Conservation (phyloP, 1,139 yeast genomes). For the Suhomyces panamericanus region DNA sequence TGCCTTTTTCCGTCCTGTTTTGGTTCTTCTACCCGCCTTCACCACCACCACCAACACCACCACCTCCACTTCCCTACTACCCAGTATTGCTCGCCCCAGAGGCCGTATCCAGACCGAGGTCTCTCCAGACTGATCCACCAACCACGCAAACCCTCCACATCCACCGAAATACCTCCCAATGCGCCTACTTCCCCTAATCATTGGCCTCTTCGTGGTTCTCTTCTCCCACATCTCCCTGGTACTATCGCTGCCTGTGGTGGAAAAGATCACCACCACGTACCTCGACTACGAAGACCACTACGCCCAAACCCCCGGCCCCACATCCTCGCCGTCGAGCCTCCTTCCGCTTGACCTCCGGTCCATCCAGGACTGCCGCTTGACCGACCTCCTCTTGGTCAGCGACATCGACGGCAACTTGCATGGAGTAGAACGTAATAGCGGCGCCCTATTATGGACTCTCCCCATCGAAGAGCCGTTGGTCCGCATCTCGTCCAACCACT, state of each 20-base stretch:
- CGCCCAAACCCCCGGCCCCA: slow-evolving; percentile 6
- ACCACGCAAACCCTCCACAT: not conserved
- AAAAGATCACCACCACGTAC: slow-evolving; percentile 21
- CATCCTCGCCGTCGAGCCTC: slow-evolving; percentile 14
- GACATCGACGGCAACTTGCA: slow-evolving; percentile 89
- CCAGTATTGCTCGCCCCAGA: too few species aligned
- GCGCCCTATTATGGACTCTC: slow-evolving; percentile 77
- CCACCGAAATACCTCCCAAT: not conserved
- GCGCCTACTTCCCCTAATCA: slow-evolving; percentile 10
- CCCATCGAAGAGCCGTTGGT: slow-evolving; percentile 54
- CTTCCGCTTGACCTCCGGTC: slow-evolving; percentile 41
- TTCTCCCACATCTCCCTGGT: slow-evolving; percentile 8
- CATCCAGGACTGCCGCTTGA: slow-evolving; percentile 56
- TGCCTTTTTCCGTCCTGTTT: too few species aligned
- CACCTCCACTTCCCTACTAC: too few species aligned
- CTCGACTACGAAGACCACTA: slow-evolving; percentile 9
- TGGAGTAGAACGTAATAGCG: slow-evolving; percentile 76
- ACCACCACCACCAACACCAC: too few species aligned
- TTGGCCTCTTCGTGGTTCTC: slow-evolving; percentile 9
- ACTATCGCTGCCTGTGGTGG: slow-evolving; percentile 28
- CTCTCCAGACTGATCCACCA: not conserved
- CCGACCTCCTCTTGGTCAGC: slow-evolving; percentile 66
- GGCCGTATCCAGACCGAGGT: not conserved
- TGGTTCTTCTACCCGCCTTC: too few species aligned
- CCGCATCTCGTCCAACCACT: slow-evolving; percentile 38